phyloP scores from a whole-genome alignment of 2,329 filamentous ascomycete species.

The Clarireedia sp. region DNA sequence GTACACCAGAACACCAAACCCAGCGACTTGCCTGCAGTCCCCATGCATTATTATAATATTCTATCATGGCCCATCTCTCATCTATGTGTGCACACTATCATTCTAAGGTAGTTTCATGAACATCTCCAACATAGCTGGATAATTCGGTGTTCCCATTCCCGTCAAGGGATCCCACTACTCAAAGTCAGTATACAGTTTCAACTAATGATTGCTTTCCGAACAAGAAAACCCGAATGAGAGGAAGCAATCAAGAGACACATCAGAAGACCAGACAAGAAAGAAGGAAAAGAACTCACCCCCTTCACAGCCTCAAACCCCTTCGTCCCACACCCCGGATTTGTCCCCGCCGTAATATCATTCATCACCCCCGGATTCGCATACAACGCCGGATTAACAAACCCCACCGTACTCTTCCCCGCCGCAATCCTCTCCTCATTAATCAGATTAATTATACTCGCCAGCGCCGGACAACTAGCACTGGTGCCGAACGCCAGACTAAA shows the following conservation, averaged over 20 bases:
- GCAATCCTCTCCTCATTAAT: slow-evolving; percentile 32
- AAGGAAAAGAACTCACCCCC: background rate
- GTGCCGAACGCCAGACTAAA: slow-evolving; percentile 42
- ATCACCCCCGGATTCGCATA: slow-evolving; percentile 20
- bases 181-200: background rate
- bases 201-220: background rate
- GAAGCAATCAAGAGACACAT: background rate
- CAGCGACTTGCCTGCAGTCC: too few species aligned
- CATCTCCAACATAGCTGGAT: slow-evolving; percentile 31
- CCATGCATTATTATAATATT: too few species aligned
- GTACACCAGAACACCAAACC: too few species aligned
- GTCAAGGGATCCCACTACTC: slow-evolving; percentile 30
- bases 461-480: slow-evolving; percentile 42
- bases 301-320: slow-evolving; percentile 25
- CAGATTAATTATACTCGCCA: slow-evolving; percentile 43
- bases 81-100: too few species aligned
- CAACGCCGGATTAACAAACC: slow-evolving; percentile 31
- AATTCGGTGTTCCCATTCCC: slow-evolving; percentile 43
- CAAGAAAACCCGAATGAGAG: background rate
- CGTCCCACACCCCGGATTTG: slow-evolving; percentile 22
- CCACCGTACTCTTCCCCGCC: slow-evolving; percentile 28
- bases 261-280: background rate
- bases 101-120: slow-evolving; percentile 10
- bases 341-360: slow-evolving; percentile 26
- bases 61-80: too few species aligned